These are phyloP conservation scores for Yamadazyma atlantica DNA, from an alignment of 1,139 yeast species.

Conservation along the genomic window DNA sequence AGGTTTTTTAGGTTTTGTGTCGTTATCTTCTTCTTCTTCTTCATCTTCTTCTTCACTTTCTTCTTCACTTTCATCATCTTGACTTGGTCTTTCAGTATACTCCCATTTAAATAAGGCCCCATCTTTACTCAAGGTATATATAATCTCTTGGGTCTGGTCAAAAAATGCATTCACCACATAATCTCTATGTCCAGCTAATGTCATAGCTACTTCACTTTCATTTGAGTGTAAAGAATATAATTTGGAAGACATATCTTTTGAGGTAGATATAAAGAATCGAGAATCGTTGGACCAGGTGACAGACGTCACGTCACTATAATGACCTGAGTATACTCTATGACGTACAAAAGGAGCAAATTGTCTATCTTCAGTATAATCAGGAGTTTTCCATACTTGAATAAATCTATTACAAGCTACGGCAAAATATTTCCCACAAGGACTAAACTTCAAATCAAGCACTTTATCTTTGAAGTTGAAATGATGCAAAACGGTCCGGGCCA, in stretches of 20 bases:
- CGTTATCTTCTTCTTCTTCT: constrained; percentile 25
- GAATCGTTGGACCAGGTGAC: constrained; percentile 91
- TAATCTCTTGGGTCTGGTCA: constrained; percentile 78
- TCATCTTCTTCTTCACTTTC: constrained; percentile 27
- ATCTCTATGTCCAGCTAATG: constrained; percentile 91
- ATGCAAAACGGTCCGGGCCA: constrained; percentile 84
- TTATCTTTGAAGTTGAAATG: constrained; percentile 88
- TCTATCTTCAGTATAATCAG: constrained; percentile 66
- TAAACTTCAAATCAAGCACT: constrained; percentile 73
- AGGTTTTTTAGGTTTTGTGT: constrained; percentile 15
- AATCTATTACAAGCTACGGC: constrained; percentile 84
- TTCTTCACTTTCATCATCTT: constrained; percentile 38
- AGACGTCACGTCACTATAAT: constrained; percentile 76
- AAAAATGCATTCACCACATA: constrained; percentile 85
- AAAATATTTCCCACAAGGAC: constrained; percentile 86
- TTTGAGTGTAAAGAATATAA: constrained; percentile 75
- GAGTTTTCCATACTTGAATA: constrained; percentile 93
- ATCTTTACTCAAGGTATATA: constrained; percentile 89
- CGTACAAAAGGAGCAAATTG: constrained; percentile 97
- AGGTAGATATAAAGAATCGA: constrained; percentile 79
- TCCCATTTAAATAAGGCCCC: constrained; percentile 96
- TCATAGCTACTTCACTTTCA: constrained; percentile 80
- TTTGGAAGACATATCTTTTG: constrained; percentile 87
- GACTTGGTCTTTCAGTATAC: constrained; percentile 55
- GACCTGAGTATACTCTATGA: constrained; percentile 89